A percentile compares a stretch with the other conserved stretches of the same genome.
Conservation (phyloP, 2,329 filamentous ascomycete genomes). For the Pyrenophora tritici-repentis region DNA sequence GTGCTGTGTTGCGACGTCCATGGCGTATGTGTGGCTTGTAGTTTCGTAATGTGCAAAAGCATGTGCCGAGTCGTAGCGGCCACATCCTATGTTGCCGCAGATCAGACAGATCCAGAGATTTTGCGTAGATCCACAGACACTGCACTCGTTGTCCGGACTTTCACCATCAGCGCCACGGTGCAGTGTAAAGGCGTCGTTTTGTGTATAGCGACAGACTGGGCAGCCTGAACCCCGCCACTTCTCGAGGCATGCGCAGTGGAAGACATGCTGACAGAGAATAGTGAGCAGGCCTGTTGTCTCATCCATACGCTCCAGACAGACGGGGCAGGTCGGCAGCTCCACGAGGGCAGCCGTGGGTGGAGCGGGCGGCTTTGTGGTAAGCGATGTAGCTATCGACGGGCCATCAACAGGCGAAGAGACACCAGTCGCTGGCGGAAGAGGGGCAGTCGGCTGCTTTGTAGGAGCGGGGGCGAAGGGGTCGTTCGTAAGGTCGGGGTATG, state of each 20-base stretch:
- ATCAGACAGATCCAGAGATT: slow-evolving; percentile 97
- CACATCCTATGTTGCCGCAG: slow-evolving; percentile 90
- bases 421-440: slow-evolving; percentile 34
- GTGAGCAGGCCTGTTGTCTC: slow-evolving; percentile 94
- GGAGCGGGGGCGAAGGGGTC: slow-evolving; percentile 67
- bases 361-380: slow-evolving; percentile 66
- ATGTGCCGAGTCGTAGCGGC: slow-evolving; percentile 90
- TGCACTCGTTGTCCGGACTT: slow-evolving; percentile 71
- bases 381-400: slow-evolving; percentile 48
- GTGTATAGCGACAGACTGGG: slow-evolving; percentile 90
- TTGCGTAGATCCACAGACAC: slow-evolving; percentile 75
- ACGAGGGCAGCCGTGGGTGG: slow-evolving; percentile 82
- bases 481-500: slow-evolving; percentile 65
- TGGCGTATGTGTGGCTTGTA: slow-evolving; percentile 85
- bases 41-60: slow-evolving; percentile 93
- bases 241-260: slow-evolving; percentile 93
- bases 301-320: slow-evolving; percentile 97
- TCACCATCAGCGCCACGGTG: slow-evolving; percentile 45
- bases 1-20: slow-evolving; percentile 90
- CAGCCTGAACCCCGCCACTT: slow-evolving; percentile 96
- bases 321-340: slow-evolving; percentile 92
- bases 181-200: slow-evolving; percentile 56
- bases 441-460: slow-evolving; percentile 42
- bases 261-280: slow-evolving; percentile 95
- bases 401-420: slow-evolving; percentile 44